Evolutionary conservation across 345 rosid genomes (phyloP).

Genomic region (Bruguiera parviflora): DNA sequence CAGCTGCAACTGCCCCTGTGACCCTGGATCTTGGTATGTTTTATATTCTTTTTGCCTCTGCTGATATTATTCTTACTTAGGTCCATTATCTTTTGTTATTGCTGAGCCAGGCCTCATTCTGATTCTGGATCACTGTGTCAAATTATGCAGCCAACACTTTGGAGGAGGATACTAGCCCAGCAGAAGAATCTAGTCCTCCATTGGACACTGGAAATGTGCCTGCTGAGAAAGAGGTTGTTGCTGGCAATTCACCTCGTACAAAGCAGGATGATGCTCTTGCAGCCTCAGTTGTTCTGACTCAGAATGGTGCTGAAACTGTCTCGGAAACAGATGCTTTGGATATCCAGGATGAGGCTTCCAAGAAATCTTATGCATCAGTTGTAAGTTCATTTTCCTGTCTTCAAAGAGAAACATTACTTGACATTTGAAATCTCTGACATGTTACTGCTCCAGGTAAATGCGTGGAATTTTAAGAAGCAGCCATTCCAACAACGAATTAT

Average conservation of each 20-base stretch:
- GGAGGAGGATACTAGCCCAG: conserved; percentile 17
- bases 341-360: conserved; percentile 38
- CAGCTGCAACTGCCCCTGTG: conserved; percentile 28
- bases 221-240: conserved; percentile 26
- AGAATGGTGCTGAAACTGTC: conserved; percentile 15
- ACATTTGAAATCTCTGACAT: not conserved
- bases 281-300: not conserved
- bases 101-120: conserved; percentile 34
- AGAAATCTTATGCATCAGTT: conserved; percentile 57
- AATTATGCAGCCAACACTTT: conserved; percentile 8
- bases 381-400: conserved; percentile 31
- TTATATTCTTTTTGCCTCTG: not conserved
- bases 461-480: conserved; percentile 31
- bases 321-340: conserved; percentile 23
- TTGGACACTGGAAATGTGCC: conserved; percentile 28
- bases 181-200: conserved; percentile 20
- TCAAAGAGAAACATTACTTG: not conserved
- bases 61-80: not conserved
- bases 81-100: conserved; percentile 3
- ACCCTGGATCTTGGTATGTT: conserved; percentile 38
- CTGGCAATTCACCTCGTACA: conserved; percentile 10
- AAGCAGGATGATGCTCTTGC: conserved; percentile 4
- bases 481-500: conserved; percentile 41
- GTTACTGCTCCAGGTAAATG: conserved; percentile 37
- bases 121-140: conserved; percentile 9